These are phyloP conservation scores for Zancudomyces culisetae DNA, from an alignment of 371 early-diverging fungal species.

Conservation along the genomic window DNA sequence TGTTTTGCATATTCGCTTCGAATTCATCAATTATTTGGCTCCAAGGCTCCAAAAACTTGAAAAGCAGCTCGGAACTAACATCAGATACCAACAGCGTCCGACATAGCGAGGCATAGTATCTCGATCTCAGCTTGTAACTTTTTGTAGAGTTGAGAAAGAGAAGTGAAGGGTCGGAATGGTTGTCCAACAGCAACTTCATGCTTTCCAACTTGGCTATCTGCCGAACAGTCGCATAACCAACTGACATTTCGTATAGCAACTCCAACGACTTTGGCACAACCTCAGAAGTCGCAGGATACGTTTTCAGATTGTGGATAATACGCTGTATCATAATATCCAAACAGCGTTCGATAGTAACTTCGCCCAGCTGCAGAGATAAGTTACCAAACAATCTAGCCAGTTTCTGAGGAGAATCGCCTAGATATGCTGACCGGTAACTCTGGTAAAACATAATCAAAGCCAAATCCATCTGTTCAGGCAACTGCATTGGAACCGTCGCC, in stretches of 20 bases:
- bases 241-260: conserved; percentile 55
- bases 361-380: conserved; percentile 30
- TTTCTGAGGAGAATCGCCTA: conserved; percentile 36
- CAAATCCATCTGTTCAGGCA: conserved; percentile 39
- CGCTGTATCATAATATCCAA: conserved; percentile 49
- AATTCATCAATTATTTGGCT: conserved; percentile 30
- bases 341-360: conserved; percentile 33
- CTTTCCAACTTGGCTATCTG: conserved; percentile 52
- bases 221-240: conserved; percentile 48
- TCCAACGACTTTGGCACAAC: conserved; percentile 35
- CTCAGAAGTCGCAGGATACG: conserved; percentile 27
- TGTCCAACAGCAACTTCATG: conserved; percentile 37
- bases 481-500: conserved; percentile 8
- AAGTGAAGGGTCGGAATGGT: conserved; percentile 45
- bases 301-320: conserved; percentile 26
- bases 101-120: conserved; percentile 58
- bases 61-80: conserved; percentile 32
- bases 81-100: conserved; percentile 58
- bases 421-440: conserved; percentile 55
- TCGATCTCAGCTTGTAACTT: conserved; percentile 31
- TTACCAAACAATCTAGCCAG: conserved; percentile 35
- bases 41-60: conserved; percentile 53
- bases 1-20: conserved; percentile 21
- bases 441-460: conserved; percentile 60
- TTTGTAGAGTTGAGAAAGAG: conserved; percentile 41